Conservation (phyloP, 148 eudicot genomes). For the Rhododendron henanense region DNA sequence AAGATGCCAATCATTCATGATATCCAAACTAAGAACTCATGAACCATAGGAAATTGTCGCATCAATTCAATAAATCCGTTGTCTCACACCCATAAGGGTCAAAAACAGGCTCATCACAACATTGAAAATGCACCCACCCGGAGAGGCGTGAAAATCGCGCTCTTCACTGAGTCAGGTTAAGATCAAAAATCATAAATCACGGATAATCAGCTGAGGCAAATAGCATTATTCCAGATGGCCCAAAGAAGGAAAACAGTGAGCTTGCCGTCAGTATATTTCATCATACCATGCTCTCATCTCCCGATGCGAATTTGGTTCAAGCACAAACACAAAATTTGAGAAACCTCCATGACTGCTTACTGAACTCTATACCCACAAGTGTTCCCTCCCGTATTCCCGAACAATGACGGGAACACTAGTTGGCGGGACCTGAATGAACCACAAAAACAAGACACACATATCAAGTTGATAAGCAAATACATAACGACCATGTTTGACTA, state of each 20-base stretch:
- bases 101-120: neutral
- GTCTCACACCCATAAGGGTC: neutral
- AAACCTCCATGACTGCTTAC: neutral
- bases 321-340: neutral
- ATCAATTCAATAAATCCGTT: neutral
- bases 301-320: neutral
- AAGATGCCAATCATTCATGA: neutral
- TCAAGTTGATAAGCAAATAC: neutral
- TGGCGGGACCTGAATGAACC: conserved; percentile 22
- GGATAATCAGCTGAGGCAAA: neutral
- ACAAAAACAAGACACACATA: conserved; percentile 2
- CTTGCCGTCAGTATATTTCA: neutral
- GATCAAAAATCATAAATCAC: neutral
- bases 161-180: conserved; percentile 4
- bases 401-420: conserved; percentile 40
- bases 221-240: neutral
- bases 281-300: conserved; percentile 1
- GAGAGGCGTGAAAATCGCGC: conserved; percentile 5
- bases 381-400: conserved; percentile 54
- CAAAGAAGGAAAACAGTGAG: neutral
- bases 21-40: neutral
- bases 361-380: conserved; percentile 1
- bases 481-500: neutral
- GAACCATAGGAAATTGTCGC: neutral
- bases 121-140: neutral